Conservation (phyloP, 257 asterid genomes). For the Fraxinus quadrangulata region DNA sequence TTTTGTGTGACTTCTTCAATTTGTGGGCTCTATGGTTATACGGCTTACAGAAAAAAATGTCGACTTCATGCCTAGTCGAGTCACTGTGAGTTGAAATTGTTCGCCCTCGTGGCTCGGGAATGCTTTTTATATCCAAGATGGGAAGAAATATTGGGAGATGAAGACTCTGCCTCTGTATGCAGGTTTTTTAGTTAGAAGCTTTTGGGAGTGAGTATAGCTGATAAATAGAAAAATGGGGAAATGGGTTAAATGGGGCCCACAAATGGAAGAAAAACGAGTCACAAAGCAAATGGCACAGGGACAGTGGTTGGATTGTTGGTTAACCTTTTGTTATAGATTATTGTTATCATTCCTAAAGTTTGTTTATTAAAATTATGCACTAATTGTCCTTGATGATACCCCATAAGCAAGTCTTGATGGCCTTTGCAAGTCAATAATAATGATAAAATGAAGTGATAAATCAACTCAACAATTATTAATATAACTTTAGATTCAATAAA, state of each 20-base stretch:
- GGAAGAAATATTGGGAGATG: conserved; percentile 4
- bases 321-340: not conserved
- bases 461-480: not conserved
- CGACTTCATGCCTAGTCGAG: not conserved
- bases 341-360: too few relatives aligned
- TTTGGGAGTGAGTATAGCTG: conserved; percentile 16
- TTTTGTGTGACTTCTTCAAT: not conserved
- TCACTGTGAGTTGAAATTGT: not conserved
- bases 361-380: not conserved
- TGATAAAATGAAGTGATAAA: not conserved
- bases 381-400: not conserved
- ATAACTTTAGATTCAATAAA: not conserved
- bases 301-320: not conserved
- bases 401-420: not conserved
- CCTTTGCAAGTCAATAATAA: not conserved
- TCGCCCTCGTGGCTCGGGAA: not conserved
- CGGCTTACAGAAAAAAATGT: not conserved
- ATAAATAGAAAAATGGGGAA: conserved; percentile 36
- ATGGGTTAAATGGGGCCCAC: conserved; percentile 23
- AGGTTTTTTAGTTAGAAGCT: not conserved
- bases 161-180: not conserved
- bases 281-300: conserved; percentile 10
- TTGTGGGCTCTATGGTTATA: not conserved
- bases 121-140: not conserved
- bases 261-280: conserved; percentile 29